These are phyloP conservation scores for Trametes punicea DNA, from an alignment of 768 basidiomycete species.

Conservation along the genomic window DNA sequence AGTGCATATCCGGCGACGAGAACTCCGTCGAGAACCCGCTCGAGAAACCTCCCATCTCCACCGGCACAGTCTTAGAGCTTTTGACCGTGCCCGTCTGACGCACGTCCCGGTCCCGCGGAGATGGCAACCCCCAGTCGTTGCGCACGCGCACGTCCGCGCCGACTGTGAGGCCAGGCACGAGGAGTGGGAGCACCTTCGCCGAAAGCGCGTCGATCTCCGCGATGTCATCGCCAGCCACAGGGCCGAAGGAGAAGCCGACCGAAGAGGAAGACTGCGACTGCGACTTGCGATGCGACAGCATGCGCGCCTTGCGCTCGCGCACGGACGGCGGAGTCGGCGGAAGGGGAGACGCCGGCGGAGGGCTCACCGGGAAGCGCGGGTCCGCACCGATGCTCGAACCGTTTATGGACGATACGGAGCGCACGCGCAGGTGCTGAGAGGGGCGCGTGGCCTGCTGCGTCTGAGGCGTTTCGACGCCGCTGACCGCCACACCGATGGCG, in stretches of 20 bases:
- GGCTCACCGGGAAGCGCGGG: conserved; percentile 34
- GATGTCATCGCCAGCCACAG: conserved; percentile 46
- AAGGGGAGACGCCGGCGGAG: conserved; percentile 65
- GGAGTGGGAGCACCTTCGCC: conserved; percentile 62
- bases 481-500: conserved; percentile 31
- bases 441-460: conserved; percentile 11
- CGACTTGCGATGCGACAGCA: conserved; percentile 55
- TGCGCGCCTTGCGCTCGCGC: conserved; percentile 49
- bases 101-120: conserved; percentile 2
- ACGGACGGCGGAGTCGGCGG: conserved; percentile 75
- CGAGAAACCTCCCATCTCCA: conserved; percentile 30
- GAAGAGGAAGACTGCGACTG: conserved; percentile 49
- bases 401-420: conserved; percentile 53
- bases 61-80: conserved; percentile 22
- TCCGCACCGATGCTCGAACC: conserved; percentile 32
- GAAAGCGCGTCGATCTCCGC: conserved; percentile 72
- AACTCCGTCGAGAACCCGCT: conserved; percentile 37
- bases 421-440: conserved; percentile 52
- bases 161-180: conserved; percentile 63
- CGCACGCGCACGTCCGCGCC: conserved; percentile 55
- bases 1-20: conserved; percentile 55
- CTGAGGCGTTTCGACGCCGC: conserved; percentile 17
- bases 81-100: conserved; percentile 14
- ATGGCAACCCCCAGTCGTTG: conserved; percentile 23
- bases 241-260: conserved; percentile 60